Evolutionary conservation across 1,284 basidiomycete species (phyloP).

Genomic region (Pyrrhoderma lamaoense): DNA sequence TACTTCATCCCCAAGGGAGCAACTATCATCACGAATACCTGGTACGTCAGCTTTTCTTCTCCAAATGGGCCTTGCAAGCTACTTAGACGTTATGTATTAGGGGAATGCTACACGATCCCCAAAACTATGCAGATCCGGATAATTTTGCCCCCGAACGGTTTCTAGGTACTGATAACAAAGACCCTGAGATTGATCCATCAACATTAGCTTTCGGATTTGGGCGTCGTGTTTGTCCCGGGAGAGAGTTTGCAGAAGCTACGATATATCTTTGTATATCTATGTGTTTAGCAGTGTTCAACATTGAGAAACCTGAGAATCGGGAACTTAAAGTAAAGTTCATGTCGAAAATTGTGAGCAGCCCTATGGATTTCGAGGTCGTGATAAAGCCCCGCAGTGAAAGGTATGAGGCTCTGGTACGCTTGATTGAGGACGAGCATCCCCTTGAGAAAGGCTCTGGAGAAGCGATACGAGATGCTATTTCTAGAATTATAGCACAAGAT

Average conservation of each 20-base stretch:
- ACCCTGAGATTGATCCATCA: conserved; percentile 12
- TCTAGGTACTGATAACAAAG: conserved; percentile 7
- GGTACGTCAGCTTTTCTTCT: conserved; percentile 10
- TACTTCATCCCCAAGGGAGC: conserved; percentile 20
- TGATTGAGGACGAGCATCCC: conserved; percentile 13
- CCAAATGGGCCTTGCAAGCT: no score
- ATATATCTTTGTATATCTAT: conserved; percentile 20
- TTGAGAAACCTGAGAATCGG: conserved; percentile 15
- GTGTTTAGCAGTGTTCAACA: conserved; percentile 20
- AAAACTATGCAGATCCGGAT: conserved; percentile 12
- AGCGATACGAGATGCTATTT: no score
- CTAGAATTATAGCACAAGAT: no score
- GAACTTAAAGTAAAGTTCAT: conserved; percentile 19
- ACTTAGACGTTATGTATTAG: no score
- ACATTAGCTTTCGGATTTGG: conserved; percentile 16
- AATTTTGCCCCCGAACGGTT: conserved; percentile 19
- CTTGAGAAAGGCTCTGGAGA: conserved; percentile 5
- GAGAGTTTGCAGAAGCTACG: conserved; percentile 18
- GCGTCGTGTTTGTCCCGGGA: conserved; percentile 16
- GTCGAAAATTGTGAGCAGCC: conserved; percentile 19
- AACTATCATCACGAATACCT: conserved; percentile 20
- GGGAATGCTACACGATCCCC: neutral
- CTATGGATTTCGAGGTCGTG: conserved; percentile 4
- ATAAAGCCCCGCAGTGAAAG: conserved; percentile 10
- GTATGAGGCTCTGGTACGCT: conserved; percentile 10